phyloP scores from a whole-genome alignment of 2,329 filamentous ascomycete genomes.

The Reticulascus tulasneorum region DNA sequence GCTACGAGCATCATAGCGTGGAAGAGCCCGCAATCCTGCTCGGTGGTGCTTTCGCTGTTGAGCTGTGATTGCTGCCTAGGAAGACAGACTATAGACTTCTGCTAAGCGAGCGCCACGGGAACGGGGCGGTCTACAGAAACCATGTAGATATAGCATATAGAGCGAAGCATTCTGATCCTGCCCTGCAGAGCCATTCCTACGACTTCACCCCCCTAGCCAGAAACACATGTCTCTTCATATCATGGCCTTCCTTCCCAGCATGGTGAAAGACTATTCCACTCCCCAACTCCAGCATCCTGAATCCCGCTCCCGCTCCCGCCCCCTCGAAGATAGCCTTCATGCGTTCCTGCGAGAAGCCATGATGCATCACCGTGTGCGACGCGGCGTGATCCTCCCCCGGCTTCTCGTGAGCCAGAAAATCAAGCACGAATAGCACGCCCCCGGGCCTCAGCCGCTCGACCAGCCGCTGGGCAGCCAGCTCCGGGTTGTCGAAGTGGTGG shows the following conservation, averaged over 20 bases:
- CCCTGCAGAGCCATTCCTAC: slow-evolving; percentile 1
- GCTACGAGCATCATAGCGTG: slow-evolving; percentile 76
- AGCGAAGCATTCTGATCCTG: too few species aligned
- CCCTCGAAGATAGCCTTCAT: slow-evolving; percentile 58
- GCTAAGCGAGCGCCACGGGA: too few species aligned
- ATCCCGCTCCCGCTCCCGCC: slow-evolving; percentile 57
- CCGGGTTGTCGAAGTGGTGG: slow-evolving; percentile 66
- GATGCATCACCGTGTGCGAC: slow-evolving; percentile 54
- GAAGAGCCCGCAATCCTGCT: slow-evolving; percentile 76
- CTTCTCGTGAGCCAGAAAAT: slow-evolving; percentile 57
- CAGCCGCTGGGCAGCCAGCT: slow-evolving; percentile 54
- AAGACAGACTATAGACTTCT: too few species aligned
- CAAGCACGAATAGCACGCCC: slow-evolving; percentile 64
- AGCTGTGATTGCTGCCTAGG: too few species aligned
- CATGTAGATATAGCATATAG: too few species aligned
- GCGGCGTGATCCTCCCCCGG: slow-evolving; percentile 16
- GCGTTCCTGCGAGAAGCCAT: slow-evolving; percentile 60
- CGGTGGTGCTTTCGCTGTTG: slow-evolving; percentile 64
- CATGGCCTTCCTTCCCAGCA: slow-evolving; percentile 25
- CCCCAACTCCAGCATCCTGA: slow-evolving; percentile 52
- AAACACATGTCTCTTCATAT: slow-evolving; percentile 37
- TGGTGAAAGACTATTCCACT: slow-evolving; percentile 43
- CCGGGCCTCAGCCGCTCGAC: slow-evolving; percentile 59
- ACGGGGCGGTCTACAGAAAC: too few species aligned
- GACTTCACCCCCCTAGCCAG: slow-evolving; percentile 19